Evolutionary conservation across 179 eudicot genomes (phyloP).

Genomic region (Spergularia azorica): DNA sequence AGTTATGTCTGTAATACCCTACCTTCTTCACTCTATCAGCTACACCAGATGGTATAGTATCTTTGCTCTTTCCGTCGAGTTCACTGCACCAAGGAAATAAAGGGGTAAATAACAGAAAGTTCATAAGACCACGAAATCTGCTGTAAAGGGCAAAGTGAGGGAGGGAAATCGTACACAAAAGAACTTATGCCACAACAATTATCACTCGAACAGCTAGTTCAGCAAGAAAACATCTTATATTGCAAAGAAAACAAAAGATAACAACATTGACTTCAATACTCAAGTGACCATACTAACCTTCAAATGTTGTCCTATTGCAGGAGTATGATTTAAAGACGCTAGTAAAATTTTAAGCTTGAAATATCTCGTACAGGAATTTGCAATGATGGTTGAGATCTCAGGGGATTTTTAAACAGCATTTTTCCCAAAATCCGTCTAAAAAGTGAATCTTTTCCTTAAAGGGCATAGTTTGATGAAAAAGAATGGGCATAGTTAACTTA

Average conservation of each 20-base stretch:
- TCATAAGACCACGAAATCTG: background rate
- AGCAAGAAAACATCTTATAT: background rate
- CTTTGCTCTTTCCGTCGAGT: slow-evolving; percentile 37
- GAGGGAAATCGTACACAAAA: background rate
- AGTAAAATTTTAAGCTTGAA: background rate
- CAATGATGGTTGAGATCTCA: background rate
- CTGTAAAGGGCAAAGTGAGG: background rate
- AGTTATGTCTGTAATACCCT: slow-evolving; percentile 9
- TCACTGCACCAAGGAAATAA: slow-evolving; percentile 30
- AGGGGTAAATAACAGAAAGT: slow-evolving; percentile 8
- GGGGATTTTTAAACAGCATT: background rate
- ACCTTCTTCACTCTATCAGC: slow-evolving; percentile 54
- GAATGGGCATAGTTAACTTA: background rate
- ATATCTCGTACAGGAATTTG: background rate
- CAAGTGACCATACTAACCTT: background rate
- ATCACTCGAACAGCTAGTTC: slow-evolving; percentile 9
- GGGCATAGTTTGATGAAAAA: background rate
- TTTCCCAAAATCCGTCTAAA: background rate
- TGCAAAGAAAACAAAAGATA: background rate
- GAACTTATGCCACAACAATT: background rate
- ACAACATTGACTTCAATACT: background rate
- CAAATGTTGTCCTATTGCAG: background rate
- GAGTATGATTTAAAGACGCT: background rate
- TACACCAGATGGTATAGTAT: slow-evolving; percentile 24
- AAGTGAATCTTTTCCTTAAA: background rate